Evolutionary conservation across 805 yeast genomes (phyloP).

Genomic region (Debaryomyces prosopidis): DNA sequence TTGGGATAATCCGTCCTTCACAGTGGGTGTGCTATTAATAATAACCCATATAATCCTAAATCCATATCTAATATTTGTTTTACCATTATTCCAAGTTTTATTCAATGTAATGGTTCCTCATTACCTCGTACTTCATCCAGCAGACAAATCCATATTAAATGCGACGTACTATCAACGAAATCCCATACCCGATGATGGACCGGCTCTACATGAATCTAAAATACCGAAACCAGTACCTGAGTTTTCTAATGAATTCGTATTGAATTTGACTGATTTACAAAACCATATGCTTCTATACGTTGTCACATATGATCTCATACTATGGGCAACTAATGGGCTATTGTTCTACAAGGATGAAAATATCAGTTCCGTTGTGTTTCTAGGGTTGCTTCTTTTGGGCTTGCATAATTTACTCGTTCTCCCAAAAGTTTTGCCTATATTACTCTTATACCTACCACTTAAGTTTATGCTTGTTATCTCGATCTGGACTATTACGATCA

Average conservation of each 20-base stretch:
- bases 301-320: constrained; percentile 56
- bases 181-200: constrained; percentile 48
- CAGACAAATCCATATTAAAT: constrained; percentile 41
- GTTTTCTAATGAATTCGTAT: constrained; percentile 70
- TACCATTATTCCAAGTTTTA: constrained; percentile 57
- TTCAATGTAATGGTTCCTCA: constrained; percentile 67
- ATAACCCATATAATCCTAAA: constrained; percentile 55
- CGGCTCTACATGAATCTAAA: constrained; percentile 43
- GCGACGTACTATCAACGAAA: constrained; percentile 18
- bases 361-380: constrained; percentile 53
- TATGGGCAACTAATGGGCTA: constrained; percentile 51
- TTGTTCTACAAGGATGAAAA: constrained; percentile 66
- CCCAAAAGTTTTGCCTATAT: constrained; percentile 29
- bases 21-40: constrained; percentile 55
- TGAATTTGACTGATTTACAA: constrained; percentile 82
- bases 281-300: constrained; percentile 74
- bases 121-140: constrained; percentile 61
- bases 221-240: constrained; percentile 76
- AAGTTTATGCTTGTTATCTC: constrained; percentile 32
- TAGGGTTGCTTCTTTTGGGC: constrained; percentile 30
- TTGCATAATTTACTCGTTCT: constrained; percentile 21
- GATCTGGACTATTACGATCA: constrained; percentile 50
- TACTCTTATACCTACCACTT: constrained; percentile 27
- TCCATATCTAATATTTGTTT: constrained; percentile 54
- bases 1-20: constrained; percentile 66